Base-by-base conservation (phyloP, 257 asterid genomes). In the Avicennia marina region DNA sequence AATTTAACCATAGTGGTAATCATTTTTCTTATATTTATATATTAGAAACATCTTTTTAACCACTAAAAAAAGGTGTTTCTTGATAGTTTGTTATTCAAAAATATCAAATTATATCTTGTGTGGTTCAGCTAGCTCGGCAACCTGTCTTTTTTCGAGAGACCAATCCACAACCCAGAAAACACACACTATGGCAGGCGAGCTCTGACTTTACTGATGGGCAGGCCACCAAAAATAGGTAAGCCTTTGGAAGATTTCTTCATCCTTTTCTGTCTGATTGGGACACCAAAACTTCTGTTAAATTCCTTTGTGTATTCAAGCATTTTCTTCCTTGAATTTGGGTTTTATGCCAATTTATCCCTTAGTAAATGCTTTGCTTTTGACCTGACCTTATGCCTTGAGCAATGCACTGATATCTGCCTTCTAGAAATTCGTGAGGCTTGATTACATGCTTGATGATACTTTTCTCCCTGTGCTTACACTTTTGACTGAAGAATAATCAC, bases 111-210 rank as follows among this genome's bases (percentile, higher is more conserved):
- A 16, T 42, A 47, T 67, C 33, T 29, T 66, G 44, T 53, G 19
- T 70, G 43, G 21, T 46, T 53, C 78, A 90, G 95, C 79, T 90
- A 62, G 77, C 81, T 64, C 84, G 95, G 24, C 76, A 48, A 43
- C 98, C 96, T 29, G 66, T 73, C 32, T 90, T 82, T 71, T 90
- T 68, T 46, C 77, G 72, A 41, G 98, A 90, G 81, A 84, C 84
- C 55, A 78, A 81, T 71, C 94, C 98, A 60, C 96, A 90, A 58
- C 98, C 96, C 41, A 72, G 95, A 72, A 90, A 87, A 65, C 95
- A 90, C 58, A 90, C 96, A 32, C 67, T 85, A 26, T 90, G 95
- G 96, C 95, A 90, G 66, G 72, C 84, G 33, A 62, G 81, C 53
- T 10, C 72, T 12, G 98, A 90, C 78, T 90, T 90, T 60, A 90